phyloP scores from a whole-genome alignment of 805 yeast genomes.

The Hemisphaericaspora nanyangensis region DNA sequence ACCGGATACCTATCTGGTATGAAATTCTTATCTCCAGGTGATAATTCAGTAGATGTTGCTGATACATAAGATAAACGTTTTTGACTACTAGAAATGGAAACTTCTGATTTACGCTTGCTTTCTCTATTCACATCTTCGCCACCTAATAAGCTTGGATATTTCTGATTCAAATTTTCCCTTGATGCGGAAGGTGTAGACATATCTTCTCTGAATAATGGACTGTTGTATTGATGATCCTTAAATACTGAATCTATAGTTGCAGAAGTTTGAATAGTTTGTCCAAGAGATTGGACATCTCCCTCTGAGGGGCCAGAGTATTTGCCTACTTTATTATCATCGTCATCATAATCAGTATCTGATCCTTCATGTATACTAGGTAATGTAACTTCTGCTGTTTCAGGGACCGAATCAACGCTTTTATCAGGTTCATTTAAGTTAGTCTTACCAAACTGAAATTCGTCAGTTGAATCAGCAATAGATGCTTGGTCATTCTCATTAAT shows the following conservation, averaged over 20 bases:
- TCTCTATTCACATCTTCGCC: slow-evolving; percentile 1
- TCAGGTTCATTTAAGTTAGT: slow-evolving; percentile 6
- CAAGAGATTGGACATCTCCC: slow-evolving; percentile 1
- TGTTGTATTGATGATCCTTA: slow-evolving; percentile 16
- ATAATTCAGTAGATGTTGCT: background rate
- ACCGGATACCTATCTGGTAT: slow-evolving; percentile 26
- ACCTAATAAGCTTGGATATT: slow-evolving; percentile 23
- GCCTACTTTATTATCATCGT: slow-evolving; percentile 8
- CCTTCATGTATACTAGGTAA: slow-evolving; percentile 36
- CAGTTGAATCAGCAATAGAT: slow-evolving; percentile 10
- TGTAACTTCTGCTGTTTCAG: slow-evolving; percentile 37
- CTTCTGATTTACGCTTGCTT: background rate
- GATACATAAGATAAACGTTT: background rate
- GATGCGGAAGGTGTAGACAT: slow-evolving; percentile 23
- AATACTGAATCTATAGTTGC: slow-evolving; percentile 21
- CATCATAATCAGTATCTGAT: slow-evolving; percentile 17
- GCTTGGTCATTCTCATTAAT: slow-evolving; percentile 43
- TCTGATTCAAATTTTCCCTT: slow-evolving; percentile 9
- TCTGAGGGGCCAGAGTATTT: background rate
- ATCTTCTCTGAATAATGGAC: slow-evolving; percentile 21
- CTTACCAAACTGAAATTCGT: background rate
- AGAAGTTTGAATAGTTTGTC: slow-evolving; percentile 8
- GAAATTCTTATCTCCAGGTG: background rate
- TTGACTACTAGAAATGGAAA: background rate
- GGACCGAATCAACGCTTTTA: slow-evolving; percentile 31